Base-by-base conservation (phyloP, 257 asterid species). In the Leonotis leonurus region DNA sequence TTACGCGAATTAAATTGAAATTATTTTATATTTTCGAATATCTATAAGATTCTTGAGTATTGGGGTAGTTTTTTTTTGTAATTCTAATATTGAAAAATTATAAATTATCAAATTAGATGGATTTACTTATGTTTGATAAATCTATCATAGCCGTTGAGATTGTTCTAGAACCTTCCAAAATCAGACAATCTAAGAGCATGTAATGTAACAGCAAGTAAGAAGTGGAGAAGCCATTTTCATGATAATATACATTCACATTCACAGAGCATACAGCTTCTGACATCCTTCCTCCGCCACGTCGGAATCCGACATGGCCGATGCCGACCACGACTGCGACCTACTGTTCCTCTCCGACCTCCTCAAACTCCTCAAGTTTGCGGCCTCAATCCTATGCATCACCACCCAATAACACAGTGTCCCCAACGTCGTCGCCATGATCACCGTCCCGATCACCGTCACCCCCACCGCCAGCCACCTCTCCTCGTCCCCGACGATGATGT, bases 331-430 rank as follows among this genome's bases (percentile, higher is more conserved):
- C 11, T 62, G 79, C 0, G 87, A 79, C 39, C 75, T 56, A 53
- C 94, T 81, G 20, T 78, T 81, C 11, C 85, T 74, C 9, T 65
- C 83, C 6, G 89, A 82, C 62, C 52, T 67, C 25, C 93, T 43
- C 1, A 66, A 43, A 71, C 80, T 87, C 77, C 81, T 86, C 86
- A 73, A 56, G 53, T 86, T 86, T 21, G 94, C 73, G 7, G 91
- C 86, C 78, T 88, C 96, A 17, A 83, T 80, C 22, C 89, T 60
- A 27, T 81, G 87, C 82, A 79, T 71, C 40, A 85, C 44, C 58
- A 88, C 87, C 90, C 87, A 85, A 39, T 88, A 88, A 62, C 88
- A 85, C 68, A 88, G 17, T 2, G 85, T 81, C 40, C 89, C 94
- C 5, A 88, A 72, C 0, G 96, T 88, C 1, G 84, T 68, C 5